Base-by-base conservation (phyloP, 192 early-diverging fungal genomes). In the Linnemannia exigua region DNA sequence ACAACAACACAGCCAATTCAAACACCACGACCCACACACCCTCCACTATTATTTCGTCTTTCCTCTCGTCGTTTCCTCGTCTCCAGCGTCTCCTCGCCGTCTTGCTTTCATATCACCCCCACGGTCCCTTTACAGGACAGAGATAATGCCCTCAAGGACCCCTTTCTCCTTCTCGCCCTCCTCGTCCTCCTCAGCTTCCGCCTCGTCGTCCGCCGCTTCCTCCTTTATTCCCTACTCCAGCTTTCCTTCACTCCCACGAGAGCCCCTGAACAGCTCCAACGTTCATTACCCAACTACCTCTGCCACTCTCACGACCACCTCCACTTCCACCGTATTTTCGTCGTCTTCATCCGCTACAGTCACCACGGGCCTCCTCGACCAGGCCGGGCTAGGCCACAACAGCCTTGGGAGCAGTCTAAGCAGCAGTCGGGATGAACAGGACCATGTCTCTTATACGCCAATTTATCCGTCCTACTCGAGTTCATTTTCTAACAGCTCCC, bases 401-500 rank as follows among this genome's bases (percentile, higher is more conserved):
- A 77, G 67, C 33, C 77, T 72, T 17, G 77, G 69, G 19, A 83
- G 87, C 73, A 85, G 79, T 67, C 63, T 82, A 51, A 82, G 70
- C 67, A 79, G 76, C 33, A 84, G 82, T 44, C 82, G 82, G 48
- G 82, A 84, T 31, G 82, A 84, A 54, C 77, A 69, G 22, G 76
- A 77, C 16, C 72, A 71, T 50, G 36, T 70, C 38, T 81, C 79
- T 2, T 84, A 84, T 68, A 79, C 74, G 2, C 83, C 83, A 16
- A 79, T 85, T 31, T 84, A 84, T 67, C 76, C 82, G 3, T 84
- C 82, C n/a, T 79, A 85, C 69, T 85, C 83, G 22, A 79, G 77
- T 37, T 85, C 83, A 16, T 85, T 85, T 69, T 85, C 83, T 16
- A 85, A 76, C 48, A 85, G 77, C 68, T 76, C 77, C 52, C 28